These are phyloP conservation scores for Cylindrotheca fusiformis DNA, from an alignment of 108 stramenopile species.

Conservation along the genomic window DNA sequence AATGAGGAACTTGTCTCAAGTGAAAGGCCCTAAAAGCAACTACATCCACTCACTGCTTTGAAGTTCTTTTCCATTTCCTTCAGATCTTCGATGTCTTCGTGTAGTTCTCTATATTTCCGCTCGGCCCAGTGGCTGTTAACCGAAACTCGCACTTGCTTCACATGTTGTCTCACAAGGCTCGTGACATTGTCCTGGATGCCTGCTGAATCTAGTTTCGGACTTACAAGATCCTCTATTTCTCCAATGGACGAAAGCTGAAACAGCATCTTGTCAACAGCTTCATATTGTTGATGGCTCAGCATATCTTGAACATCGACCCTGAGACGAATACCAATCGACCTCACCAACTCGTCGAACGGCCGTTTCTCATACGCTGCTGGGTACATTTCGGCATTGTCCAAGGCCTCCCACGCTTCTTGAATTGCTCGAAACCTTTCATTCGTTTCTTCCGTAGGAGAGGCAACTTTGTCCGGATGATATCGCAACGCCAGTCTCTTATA, in stretches of 20 bases:
- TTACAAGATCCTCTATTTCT: constrained; percentile 42
- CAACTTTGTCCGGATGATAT: constrained; percentile 38
- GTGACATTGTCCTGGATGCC: constrained; percentile 21
- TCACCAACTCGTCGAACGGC: constrained; percentile 43
- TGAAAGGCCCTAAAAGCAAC: too few species aligned
- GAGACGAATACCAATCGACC: constrained; percentile 23
- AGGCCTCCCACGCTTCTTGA: constrained; percentile 42
- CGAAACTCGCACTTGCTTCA: constrained; percentile 40
- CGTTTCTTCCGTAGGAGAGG: constrained; percentile 1
- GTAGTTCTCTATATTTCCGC: constrained; percentile 53
- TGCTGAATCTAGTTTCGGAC: constrained; percentile 33
- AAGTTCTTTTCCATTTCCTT: constrained; percentile 49
- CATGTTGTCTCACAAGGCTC: constrained; percentile 32
- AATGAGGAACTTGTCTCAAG: too few species aligned
- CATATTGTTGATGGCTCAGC: constrained; percentile 48
- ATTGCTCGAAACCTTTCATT: constrained; percentile 25
- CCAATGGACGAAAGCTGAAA: constrained; percentile 33
- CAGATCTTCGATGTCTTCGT: constrained; percentile 42
- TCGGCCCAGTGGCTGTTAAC: constrained; percentile 44
- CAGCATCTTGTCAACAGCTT: constrained; percentile 31
- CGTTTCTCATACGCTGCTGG: neutral
- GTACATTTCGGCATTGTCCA: constrained; percentile 7
- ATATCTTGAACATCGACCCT: constrained; percentile 15
- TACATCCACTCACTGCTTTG: constrained; percentile 17
- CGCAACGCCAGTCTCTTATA: constrained; percentile 26